Percentiles rank a stretch among this genome's conserved stretches.
phyloP scores from a whole-genome alignment of 139 green algal genomes.

The Nannochloris sp. region DNA sequence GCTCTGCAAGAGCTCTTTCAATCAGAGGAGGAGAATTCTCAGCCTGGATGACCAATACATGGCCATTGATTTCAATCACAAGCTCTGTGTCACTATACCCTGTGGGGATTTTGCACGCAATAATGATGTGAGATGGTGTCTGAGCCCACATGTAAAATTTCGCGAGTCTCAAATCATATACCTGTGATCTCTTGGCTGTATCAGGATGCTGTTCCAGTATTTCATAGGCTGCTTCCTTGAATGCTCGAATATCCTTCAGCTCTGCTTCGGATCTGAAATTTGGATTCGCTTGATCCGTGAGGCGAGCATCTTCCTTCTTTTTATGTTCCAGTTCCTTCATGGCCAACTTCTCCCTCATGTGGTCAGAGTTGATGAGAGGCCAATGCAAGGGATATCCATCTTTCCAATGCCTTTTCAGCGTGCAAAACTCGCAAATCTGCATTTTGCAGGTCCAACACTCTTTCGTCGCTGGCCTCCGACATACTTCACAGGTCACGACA shows the following conservation, averaged over 20 bases:
- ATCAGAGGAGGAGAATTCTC: conserved; percentile 50
- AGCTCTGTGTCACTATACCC: conserved; percentile 44
- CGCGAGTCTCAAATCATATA: conserved; percentile 43
- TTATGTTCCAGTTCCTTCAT: conserved; percentile 70
- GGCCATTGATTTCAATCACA: conserved; percentile 28
- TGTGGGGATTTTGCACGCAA: conserved; percentile 58
- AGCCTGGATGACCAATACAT: conserved; percentile 36
- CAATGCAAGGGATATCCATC: conserved; percentile 61
- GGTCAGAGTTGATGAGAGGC: conserved; percentile 56
- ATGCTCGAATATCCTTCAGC: conserved; percentile 42
- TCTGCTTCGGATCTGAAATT: conserved; percentile 39
- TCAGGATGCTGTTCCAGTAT: conserved; percentile 7
- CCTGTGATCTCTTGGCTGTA: background rate
- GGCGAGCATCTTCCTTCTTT: conserved; percentile 50
- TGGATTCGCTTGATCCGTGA: conserved; percentile 33
- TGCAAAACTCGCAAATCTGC: conserved; percentile 78
- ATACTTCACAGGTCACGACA: conserved; percentile 80
- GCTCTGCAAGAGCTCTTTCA: conserved; percentile 28
- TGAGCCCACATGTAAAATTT: conserved; percentile 75
- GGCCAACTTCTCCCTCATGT: conserved; percentile 54
- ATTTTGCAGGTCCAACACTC: conserved; percentile 65
- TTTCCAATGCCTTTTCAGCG: conserved; percentile 70
- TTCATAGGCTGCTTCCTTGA: conserved; percentile 39
- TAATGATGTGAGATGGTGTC: conserved; percentile 36
- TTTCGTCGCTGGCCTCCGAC: conserved; percentile 62